Evolutionary conservation across 192 early-diverging fungal genomes (phyloP).

Genomic region (Coemansia sp.): DNA sequence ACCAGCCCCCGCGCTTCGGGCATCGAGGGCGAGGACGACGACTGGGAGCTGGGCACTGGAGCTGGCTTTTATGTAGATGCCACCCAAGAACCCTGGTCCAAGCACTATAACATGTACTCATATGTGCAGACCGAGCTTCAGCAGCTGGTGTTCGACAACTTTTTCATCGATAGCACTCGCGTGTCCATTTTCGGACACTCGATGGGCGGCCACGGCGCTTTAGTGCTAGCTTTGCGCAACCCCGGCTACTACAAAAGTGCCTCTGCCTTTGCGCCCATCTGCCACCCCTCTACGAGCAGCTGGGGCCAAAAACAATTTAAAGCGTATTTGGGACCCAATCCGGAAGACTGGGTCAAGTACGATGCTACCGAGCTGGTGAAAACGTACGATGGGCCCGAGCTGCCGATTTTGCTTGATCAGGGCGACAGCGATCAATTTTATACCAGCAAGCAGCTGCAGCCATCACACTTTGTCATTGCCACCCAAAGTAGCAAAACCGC

Average conservation of each 20-base stretch:
- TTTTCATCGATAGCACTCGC: conserved; percentile 62
- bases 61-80: conserved; percentile 74
- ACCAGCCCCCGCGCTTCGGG: conserved; percentile 74
- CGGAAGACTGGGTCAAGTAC: conserved; percentile 62
- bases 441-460: conserved; percentile 60
- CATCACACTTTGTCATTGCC: conserved; percentile 57
- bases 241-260: conserved; percentile 65
- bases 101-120: conserved; percentile 80
- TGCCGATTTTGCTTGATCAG: conserved; percentile 57
- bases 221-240: conserved; percentile 73
- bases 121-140: conserved; percentile 77
- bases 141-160: conserved; percentile 53
- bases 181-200: conserved; percentile 70
- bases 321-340: conserved; percentile 66
- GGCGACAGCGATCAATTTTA: conserved; percentile 73
- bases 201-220: conserved; percentile 90
- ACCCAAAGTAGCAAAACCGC: conserved; percentile 41
- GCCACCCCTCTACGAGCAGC: conserved; percentile 62
- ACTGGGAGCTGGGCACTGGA: conserved; percentile 52
- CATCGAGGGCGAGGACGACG: conserved; percentile 70
- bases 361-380: conserved; percentile 74
- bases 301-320: conserved; percentile 83
- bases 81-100: conserved; percentile 69
- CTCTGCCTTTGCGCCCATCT: conserved; percentile 83
- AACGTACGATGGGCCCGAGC: conserved; percentile 36